A percentile compares a stretch with the other conserved stretches of the same genome.
These are phyloP conservation scores for Lanmaoa rubissima DNA, from an alignment of 768 basidiomycete genomes.

Conservation along the genomic window DNA sequence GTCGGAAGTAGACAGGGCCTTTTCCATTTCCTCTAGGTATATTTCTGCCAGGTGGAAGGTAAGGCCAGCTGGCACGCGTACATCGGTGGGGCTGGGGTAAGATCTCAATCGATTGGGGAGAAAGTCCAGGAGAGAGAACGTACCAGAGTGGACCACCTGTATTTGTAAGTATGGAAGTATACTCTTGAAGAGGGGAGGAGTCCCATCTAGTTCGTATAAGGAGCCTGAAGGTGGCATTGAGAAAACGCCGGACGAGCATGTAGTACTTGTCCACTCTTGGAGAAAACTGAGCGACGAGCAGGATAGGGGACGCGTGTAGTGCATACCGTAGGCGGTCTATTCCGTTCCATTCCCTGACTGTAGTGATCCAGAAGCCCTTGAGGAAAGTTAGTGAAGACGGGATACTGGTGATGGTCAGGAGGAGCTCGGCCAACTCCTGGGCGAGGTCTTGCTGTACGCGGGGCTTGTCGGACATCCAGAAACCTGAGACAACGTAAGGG, in stretches of 20 bases:
- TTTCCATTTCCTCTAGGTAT: slow-evolving; percentile 87
- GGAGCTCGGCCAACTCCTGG: slow-evolving; percentile 75
- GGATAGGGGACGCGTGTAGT: not conserved
- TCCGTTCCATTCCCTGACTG: slow-evolving; percentile 89
- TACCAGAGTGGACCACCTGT: slow-evolving; percentile 87
- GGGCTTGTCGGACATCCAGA: slow-evolving; percentile 99
- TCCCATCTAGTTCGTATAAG: slow-evolving; percentile 75
- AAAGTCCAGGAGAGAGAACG: slow-evolving; percentile 16
- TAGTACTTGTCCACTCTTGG: slow-evolving; percentile 95
- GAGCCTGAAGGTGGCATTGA: slow-evolving; percentile 82
- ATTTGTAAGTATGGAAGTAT: slow-evolving; percentile 63
- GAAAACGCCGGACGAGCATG: slow-evolving; percentile 87
- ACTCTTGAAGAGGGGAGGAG: slow-evolving; percentile 47
- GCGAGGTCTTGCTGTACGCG: slow-evolving; percentile 93
- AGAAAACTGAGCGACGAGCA: slow-evolving; percentile 1
- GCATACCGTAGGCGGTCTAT: slow-evolving; percentile 86
- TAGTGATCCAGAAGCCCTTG: slow-evolving; percentile 87
- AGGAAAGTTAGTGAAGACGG: slow-evolving; percentile 71
- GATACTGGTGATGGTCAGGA: slow-evolving; percentile 62
- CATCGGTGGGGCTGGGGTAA: slow-evolving; percentile 58
- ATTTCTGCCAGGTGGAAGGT: slow-evolving; percentile 87
- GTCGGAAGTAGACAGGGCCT: slow-evolving; percentile 39
- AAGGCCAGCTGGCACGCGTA: slow-evolving; percentile 72
- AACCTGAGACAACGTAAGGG: slow-evolving; percentile 52
- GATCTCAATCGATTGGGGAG: slow-evolving; percentile 4